These are phyloP conservation scores for Fraxinus americana DNA, from an alignment of 257 asterid genomes.

Conservation along the genomic window DNA sequence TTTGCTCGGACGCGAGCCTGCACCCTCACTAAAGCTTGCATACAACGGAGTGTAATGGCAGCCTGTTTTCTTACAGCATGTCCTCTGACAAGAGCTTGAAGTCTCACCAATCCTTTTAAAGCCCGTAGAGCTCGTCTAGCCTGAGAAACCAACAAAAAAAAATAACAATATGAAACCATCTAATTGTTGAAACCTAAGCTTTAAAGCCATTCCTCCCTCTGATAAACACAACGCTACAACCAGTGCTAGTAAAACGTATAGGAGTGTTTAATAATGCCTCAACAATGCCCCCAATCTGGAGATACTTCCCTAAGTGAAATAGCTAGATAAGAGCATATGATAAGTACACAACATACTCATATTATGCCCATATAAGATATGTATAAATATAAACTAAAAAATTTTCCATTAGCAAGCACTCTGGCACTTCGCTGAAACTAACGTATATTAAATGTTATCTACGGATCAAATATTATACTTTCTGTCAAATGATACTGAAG, in stretches of 20 bases:
- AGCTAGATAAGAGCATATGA: neutral
- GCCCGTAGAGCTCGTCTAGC: constrained; percentile 98
- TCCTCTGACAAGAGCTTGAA: constrained; percentile 98
- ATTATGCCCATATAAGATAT: neutral
- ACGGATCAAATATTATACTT: neutral
- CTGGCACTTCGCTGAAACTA: neutral
- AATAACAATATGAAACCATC: neutral
- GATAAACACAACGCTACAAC: neutral
- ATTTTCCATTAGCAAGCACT: neutral
- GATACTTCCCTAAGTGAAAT: neutral
- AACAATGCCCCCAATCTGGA: neutral
- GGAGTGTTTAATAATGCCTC: neutral
- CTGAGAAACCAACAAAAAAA: constrained; percentile 39
- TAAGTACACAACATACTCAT: neutral
- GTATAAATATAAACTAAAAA: neutral
- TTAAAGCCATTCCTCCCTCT: neutral
- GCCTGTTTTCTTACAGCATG: constrained; percentile 99
- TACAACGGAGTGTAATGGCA: constrained; percentile 92
- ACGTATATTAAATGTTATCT: neutral
- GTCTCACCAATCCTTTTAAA: constrained; percentile 94
- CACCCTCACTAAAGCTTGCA: constrained; percentile 98
- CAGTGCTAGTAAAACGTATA: neutral
- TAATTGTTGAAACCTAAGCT: neutral
- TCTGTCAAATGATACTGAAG: neutral
- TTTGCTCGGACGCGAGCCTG: constrained; percentile 99